Base-by-base conservation (phyloP, 768 basidiomycete genomes). In the Amanita molliuscula region DNA sequence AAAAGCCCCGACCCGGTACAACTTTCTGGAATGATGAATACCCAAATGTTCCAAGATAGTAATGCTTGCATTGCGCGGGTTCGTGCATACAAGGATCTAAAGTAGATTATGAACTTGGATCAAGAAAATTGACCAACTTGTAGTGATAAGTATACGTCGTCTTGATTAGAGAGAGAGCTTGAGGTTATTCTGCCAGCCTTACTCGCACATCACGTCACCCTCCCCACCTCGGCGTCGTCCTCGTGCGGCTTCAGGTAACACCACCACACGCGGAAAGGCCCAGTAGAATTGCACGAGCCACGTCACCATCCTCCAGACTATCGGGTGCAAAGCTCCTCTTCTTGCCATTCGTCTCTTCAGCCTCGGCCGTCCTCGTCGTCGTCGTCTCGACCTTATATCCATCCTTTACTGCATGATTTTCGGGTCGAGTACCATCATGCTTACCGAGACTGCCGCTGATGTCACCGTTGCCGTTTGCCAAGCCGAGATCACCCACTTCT, bases 281-380 rank as follows among this genome's bases (percentile, higher is more conserved):
- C 38, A 60, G 47, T 20, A 50, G 35, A 53, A 65, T 60, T 35
- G 56, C 62, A 38, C 62, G 55, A n/a, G 53, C 53, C 15, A 65
- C 54, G 47, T 62, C 59, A 4, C 35, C 44, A 16, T 65, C 61
- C 31, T 33, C 48, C 21, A 62, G 55, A 52, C 58, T 56, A n/a
- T 56, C 49, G 28, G 57, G 52, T 23, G 54, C 52, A 49, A 60
- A 61, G 8, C 42, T 25, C 7, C 4, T 15, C 15, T 25, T 48
- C 13, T 29, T 33, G 23, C 25, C 16, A 2, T 38, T 20, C 10
- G 9, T 21, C 25, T 16, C 25, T 20, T 33, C 36, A 23, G 2
- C 25, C 18, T 35, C 47, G 10, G 20, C 36, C 48, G 21, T 40
- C 35, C 53, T 23, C 7, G 41, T 15, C 44, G 3, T 26, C 43